Evolutionary conservation across 116 monocot genomes (phyloP), one percentile per base, ranked within the genome.

Genomic region (Papilionanthe hybrid): DNA sequence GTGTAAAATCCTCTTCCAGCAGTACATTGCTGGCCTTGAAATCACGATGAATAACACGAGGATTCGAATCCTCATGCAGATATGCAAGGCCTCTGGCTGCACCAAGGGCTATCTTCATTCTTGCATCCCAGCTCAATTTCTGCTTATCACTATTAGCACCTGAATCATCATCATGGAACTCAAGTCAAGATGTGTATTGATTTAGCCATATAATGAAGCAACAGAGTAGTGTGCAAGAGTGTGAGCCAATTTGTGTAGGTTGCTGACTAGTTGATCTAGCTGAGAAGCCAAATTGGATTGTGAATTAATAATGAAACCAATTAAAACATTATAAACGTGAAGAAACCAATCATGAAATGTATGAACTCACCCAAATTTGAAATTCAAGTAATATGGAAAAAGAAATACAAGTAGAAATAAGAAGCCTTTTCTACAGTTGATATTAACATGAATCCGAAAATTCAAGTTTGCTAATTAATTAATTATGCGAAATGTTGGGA

Each of bases 41-140:
- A 83, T 94, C 94, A 56, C 94, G 85, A 23, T 94, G 94, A 79
- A 94, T 94, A 28, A 94, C 92, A 77, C 84, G 86, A 76, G 94
- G 94, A 75, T 90, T 91, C 20, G 94, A 94, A 85, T 94, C 94
- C 75, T 94, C 94, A 32, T 94, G 94, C 13, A 94, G 82, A 77
- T 94, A 94, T 63, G 94, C 91, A 11, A 94, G 85, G 69, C 81
- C 94, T 86, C 94, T 87, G 22, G 94, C 94, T 45, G 94, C 83
- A 63, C 94, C 94, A 81, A 90, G 94, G n/a, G 92, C 94, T 77
- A 94, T 94, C 84, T 91, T 94, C 86, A 94, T 84, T 45, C 94
- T 80, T 28, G 90, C 74, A 84, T 94, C 91, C 91, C 94, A 94
- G 30, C 86, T 87, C 53, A 94, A 86, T 57, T 77, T 77, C 56